Conservation (phyloP, 352 stramenopile species). For the Phytophthora colocasiae region DNA sequence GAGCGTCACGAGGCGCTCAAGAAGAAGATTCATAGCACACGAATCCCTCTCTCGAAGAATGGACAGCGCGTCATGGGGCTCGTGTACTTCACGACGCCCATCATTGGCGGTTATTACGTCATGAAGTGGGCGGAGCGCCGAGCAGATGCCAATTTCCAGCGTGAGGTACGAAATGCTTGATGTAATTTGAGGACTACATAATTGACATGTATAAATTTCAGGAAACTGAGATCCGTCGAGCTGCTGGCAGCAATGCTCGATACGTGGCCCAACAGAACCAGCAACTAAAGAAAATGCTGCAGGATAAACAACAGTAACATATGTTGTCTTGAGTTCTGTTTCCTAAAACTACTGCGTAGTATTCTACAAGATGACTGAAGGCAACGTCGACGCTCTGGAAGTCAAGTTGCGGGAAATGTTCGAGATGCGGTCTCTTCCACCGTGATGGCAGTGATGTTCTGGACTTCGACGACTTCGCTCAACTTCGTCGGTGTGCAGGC, state of each 20-base stretch:
- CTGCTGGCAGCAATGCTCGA: conserved; percentile 49
- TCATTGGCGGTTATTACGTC: conserved; percentile 91
- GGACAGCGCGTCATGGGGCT: conserved; percentile 87
- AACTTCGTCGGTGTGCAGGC: conserved; percentile 92
- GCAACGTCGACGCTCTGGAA: conserved; percentile 60
- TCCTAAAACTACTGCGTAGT: neutral
- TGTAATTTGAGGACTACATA: neutral
- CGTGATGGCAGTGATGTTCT: conserved; percentile 69
- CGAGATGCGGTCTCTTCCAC: conserved; percentile 85
- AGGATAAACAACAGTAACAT: conserved; percentile 42
- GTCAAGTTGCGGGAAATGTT: conserved; percentile 65
- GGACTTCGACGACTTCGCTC: conserved; percentile 91
- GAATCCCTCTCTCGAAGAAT: conserved; percentile 90
- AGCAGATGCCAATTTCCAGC: conserved; percentile 78
- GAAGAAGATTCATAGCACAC: conserved; percentile 91
- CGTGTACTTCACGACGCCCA: conserved; percentile 92
- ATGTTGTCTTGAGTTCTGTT: neutral
- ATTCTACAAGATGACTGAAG: conserved; percentile 32
- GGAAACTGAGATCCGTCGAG: conserved; percentile 74
- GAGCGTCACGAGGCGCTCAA: conserved; percentile 91
- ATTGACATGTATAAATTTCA: conserved; percentile 23
- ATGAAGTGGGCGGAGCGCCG: conserved; percentile 91
- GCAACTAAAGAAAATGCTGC: conserved; percentile 59
- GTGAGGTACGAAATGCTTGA: conserved; percentile 38
- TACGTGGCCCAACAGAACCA: conserved; percentile 78